These are phyloP conservation scores for Erysimum cheiranthoides DNA, from an alignment of 345 rosid genomes.

Conservation along the genomic window DNA sequence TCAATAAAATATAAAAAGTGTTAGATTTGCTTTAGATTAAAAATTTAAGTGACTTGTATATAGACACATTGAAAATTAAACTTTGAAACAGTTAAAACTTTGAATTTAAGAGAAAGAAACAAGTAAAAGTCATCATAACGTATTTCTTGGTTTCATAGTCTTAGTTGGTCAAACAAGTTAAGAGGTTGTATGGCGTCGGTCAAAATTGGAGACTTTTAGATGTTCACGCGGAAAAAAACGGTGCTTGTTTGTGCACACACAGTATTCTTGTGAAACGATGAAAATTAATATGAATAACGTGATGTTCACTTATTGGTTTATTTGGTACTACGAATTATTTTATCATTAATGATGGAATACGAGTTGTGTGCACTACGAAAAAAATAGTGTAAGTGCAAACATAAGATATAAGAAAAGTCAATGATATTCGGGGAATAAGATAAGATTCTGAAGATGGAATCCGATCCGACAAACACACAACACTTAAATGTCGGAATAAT, in stretches of 20 bases:
- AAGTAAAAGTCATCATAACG: background rate
- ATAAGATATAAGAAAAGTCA: slow-evolving; percentile 28
- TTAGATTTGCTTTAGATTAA: background rate
- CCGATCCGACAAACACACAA: slow-evolving; percentile 45
- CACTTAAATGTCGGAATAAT: slow-evolving; percentile 44
- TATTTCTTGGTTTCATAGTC: background rate
- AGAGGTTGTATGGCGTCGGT: background rate
- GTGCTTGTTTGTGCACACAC: background rate
- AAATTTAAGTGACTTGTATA: background rate
- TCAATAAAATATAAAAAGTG: no score
- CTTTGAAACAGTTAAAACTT: background rate
- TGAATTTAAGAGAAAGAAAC: background rate
- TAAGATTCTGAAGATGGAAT: slow-evolving; percentile 38
- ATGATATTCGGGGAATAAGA: slow-evolving; percentile 34
- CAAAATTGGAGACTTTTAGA: slow-evolving; percentile 40
- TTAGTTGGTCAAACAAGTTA: slow-evolving; percentile 34
- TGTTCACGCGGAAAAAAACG: slow-evolving; percentile 40
- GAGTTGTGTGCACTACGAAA: slow-evolving; percentile 34
- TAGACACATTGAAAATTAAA: background rate
- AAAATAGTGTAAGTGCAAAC: slow-evolving; percentile 2
- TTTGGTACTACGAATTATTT: slow-evolving; percentile 22
- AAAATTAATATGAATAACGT: background rate
- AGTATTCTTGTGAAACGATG: slow-evolving; percentile 3
- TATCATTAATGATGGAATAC: slow-evolving; percentile 32
- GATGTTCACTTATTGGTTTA: background rate